Evolutionary conservation across 371 early-diverging fungal species (phyloP).

Genomic region (Lichtheimia ornata): DNA sequence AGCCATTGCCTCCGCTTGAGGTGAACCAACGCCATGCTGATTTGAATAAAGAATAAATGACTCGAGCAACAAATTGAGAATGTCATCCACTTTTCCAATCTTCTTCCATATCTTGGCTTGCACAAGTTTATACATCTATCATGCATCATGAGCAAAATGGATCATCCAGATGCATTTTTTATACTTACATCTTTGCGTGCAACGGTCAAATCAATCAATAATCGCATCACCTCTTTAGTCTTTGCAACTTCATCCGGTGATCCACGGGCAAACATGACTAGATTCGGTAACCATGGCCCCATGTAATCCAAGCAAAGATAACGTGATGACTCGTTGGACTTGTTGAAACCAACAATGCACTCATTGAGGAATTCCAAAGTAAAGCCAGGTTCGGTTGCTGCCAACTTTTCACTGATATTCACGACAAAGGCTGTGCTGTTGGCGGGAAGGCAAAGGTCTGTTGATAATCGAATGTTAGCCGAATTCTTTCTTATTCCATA

Average conservation of each 20-base stretch:
- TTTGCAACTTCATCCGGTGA: slow-evolving; percentile 34
- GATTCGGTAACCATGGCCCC: slow-evolving; percentile 83
- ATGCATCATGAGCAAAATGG: neutral
- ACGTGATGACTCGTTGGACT: slow-evolving; percentile 67
- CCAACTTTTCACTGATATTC: slow-evolving; percentile 74
- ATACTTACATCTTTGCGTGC: slow-evolving; percentile 50
- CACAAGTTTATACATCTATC: slow-evolving; percentile 68
- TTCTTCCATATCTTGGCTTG: slow-evolving; percentile 83
- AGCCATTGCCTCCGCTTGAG: slow-evolving; percentile 76
- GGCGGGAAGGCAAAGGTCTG: slow-evolving; percentile 84
- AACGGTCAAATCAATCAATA: slow-evolving; percentile 77
- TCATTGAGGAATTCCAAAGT: slow-evolving; percentile 88
- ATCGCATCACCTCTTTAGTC: slow-evolving; percentile 69
- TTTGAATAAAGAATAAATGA: slow-evolving; percentile 74
- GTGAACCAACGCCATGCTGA: slow-evolving; percentile 76
- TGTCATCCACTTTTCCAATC: slow-evolving; percentile 71
- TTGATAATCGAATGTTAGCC: slow-evolving; percentile 1
- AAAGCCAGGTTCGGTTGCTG: slow-evolving; percentile 70
- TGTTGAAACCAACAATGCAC: slow-evolving; percentile 76
- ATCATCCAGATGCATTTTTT: slow-evolving; percentile 23
- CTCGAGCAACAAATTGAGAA: slow-evolving; percentile 76
- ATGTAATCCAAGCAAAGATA: slow-evolving; percentile 83
- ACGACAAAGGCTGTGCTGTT: slow-evolving; percentile 79
- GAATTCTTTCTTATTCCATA: neutral
- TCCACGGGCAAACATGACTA: slow-evolving; percentile 55